Percentiles rank a stretch among this genome's conserved stretches.
These are phyloP conservation scores for Penicillium sclerotiorum DNA, from an alignment of 2,329 filamentous ascomycete species.

Conservation along the genomic window DNA sequence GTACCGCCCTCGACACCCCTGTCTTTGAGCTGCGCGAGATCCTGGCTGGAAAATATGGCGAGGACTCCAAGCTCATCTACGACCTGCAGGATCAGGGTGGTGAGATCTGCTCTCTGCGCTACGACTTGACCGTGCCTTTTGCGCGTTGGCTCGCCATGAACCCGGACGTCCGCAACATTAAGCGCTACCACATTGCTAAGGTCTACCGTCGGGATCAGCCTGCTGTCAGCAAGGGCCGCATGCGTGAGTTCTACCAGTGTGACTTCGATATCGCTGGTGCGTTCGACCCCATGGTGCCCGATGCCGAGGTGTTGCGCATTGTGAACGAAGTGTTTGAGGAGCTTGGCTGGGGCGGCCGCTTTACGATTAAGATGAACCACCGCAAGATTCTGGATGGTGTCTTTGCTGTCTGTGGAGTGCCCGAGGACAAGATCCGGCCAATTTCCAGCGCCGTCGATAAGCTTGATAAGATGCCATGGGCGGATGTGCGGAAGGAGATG, in stretches of 20 bases:
- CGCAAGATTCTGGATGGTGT: conserved; percentile 90
- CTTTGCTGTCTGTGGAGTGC: conserved; percentile 88
- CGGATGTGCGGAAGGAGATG: conserved; percentile 90
- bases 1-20: conserved; percentile 74
- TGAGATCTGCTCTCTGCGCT: conserved; percentile 80
- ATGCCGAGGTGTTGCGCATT: conserved; percentile 85
- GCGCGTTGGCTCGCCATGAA: conserved; percentile 95
- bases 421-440: conserved; percentile 79
- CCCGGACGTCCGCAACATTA: conserved; percentile 76
- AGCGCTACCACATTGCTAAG: conserved; percentile 94
- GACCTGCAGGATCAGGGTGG: conserved; percentile 86
- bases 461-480: conserved; percentile 89
- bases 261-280: conserved; percentile 90
- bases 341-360: conserved; percentile 71
- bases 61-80: conserved; percentile 91
- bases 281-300: conserved; percentile 89
- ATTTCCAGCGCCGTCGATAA: conserved; percentile 96
- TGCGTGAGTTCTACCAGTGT: conserved; percentile 97
- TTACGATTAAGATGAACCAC: conserved; percentile 94
- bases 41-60: conserved; percentile 85
- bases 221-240: conserved; percentile 85
- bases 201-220: conserved; percentile 82
- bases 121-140: conserved; percentile 87
- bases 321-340: conserved; percentile 82
- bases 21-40: conserved; percentile 89